phyloP scores from a whole-genome alignment of 1,284 basidiomycete species.

The Xanthoconium separans region DNA sequence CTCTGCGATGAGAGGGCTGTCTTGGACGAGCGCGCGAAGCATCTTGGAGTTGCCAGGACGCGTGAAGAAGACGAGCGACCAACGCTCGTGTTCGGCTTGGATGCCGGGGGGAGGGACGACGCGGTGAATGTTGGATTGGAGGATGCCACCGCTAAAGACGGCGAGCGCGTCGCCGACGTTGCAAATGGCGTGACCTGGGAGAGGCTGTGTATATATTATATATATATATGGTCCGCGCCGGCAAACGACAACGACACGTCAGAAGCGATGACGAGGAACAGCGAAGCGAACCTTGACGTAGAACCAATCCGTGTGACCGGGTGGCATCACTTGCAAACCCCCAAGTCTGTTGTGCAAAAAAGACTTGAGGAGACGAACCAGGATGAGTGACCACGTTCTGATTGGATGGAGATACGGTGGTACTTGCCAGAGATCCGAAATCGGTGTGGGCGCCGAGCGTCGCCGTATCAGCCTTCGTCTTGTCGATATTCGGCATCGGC shows the following conservation, averaged over 20 bases:
- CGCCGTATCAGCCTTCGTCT: slow-evolving; percentile 27
- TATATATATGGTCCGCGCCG: too few relatives aligned
- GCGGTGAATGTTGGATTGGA: slow-evolving; percentile 56
- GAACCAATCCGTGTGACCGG: slow-evolving; percentile 63
- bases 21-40: slow-evolving; percentile 48
- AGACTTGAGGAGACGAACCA: slow-evolving; percentile 37
- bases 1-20: slow-evolving; percentile 47
- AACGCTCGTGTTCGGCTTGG: slow-evolving; percentile 48
- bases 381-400: too few relatives aligned
- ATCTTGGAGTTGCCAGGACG: slow-evolving; percentile 53
- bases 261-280: background rate
- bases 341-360: slow-evolving; percentile 71
- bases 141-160: slow-evolving; percentile 57
- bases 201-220: slow-evolving; percentile 38
- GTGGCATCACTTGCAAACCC: slow-evolving; percentile 68
- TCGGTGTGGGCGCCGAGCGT: slow-evolving; percentile 57
- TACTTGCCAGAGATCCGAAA: slow-evolving; percentile 47
- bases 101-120: slow-evolving; percentile 47
- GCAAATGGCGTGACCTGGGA: slow-evolving; percentile 59
- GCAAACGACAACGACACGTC: too few relatives aligned
- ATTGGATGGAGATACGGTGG: too few relatives aligned
- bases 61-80: slow-evolving; percentile 63
- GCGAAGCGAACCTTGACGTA: slow-evolving; percentile 52
- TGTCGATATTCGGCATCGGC: slow-evolving; percentile 29
- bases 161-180: slow-evolving; percentile 60